A percentile compares a stretch with the other conserved stretches of the same genome.
These are phyloP conservation scores for Linum lewisii DNA, from an alignment of 345 rosid species.

Conservation along the genomic window DNA sequence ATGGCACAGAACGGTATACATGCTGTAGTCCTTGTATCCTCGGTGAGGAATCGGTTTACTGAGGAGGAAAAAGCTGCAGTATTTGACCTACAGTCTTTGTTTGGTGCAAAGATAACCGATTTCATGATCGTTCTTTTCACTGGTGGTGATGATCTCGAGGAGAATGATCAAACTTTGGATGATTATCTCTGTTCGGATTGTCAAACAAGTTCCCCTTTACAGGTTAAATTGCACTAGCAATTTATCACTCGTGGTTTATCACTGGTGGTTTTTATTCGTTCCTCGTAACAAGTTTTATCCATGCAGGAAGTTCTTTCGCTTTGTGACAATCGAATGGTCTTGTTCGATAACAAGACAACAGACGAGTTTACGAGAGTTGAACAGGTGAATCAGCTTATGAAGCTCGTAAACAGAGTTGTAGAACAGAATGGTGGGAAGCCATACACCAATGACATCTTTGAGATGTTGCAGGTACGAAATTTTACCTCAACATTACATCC, in stretches of 20 bases:
- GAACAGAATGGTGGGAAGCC: background rate
- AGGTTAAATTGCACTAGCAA: constrained; percentile 39
- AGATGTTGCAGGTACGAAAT: background rate
- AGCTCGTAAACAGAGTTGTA: background rate
- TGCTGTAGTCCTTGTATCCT: constrained; percentile 64
- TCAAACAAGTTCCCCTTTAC: constrained; percentile 36
- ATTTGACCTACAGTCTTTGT: constrained; percentile 54
- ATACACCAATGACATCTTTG: background rate
- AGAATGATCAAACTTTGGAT: constrained; percentile 62
- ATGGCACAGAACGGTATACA: constrained; percentile 87
- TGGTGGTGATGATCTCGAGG: constrained; percentile 91
- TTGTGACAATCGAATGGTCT: background rate
- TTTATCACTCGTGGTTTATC: too few species aligned
- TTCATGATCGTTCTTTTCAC: constrained; percentile 83
- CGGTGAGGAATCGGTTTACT: constrained; percentile 54
- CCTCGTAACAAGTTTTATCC: background rate
- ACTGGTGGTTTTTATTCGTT: background rate
- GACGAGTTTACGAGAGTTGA: background rate
- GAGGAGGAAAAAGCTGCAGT: constrained; percentile 69
- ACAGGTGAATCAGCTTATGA: background rate
- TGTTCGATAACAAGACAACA: background rate
- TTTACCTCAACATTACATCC: too few species aligned
- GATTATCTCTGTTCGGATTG: constrained; percentile 58
- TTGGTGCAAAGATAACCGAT: constrained; percentile 59
- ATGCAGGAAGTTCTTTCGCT: constrained; percentile 1